phyloP scores from a whole-genome alignment of 108 stramenopile genomes.

The Skeletonema menzelii region DNA sequence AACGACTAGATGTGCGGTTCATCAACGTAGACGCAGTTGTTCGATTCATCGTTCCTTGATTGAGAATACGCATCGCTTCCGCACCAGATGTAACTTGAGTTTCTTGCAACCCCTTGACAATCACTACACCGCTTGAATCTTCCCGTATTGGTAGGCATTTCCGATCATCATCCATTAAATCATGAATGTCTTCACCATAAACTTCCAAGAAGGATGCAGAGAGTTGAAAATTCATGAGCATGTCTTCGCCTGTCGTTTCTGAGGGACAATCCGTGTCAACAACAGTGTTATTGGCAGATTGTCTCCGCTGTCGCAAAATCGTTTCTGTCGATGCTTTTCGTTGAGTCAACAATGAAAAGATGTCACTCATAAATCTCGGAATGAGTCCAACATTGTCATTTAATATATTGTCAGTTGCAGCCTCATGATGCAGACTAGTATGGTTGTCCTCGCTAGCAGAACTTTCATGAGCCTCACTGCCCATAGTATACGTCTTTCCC shows the following conservation, averaged over 20 bases:
- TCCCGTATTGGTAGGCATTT: constrained; percentile 40
- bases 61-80: constrained; percentile 28
- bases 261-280: constrained; percentile 10
- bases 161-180: constrained; percentile 71
- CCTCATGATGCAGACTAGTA: constrained; percentile 43
- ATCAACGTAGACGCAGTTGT: constrained; percentile 63
- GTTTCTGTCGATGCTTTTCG: constrained; percentile 68
- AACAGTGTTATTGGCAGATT: constrained; percentile 16
- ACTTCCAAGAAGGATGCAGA: constrained; percentile 89
- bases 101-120: constrained; percentile 46
- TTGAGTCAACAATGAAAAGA: constrained; percentile 61
- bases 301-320: constrained; percentile 51
- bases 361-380: constrained; percentile 88
- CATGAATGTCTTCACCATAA: constrained; percentile 93
- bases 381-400: constrained; percentile 77
- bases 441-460: not conserved
- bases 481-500: constrained; percentile 89
- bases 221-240: constrained; percentile 42
- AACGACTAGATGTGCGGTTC: constrained; percentile 73
- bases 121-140: constrained; percentile 76
- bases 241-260: constrained; percentile 40
- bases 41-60: constrained; percentile 49
- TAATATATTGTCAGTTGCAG: constrained; percentile 13
- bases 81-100: constrained; percentile 19
- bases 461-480: constrained; percentile 43